Conservation (phyloP, 176 grass and related monocot species). For the Tuctoria greenei region DNA sequence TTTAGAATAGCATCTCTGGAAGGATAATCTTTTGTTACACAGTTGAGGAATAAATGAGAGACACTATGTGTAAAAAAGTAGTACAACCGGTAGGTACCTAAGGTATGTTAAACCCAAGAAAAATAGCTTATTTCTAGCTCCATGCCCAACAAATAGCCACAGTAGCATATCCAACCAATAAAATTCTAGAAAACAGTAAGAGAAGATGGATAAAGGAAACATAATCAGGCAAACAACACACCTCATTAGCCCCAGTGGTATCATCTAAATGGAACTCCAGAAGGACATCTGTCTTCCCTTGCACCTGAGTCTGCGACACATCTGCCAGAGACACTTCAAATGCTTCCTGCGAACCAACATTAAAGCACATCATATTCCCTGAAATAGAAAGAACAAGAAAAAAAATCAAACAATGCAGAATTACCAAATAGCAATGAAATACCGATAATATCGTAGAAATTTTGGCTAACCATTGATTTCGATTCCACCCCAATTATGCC, state of each 20-base stretch:
- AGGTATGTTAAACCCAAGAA: neutral
- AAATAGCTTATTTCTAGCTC: neutral
- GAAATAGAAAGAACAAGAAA: conserved; percentile 33
- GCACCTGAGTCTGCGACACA: conserved; percentile 85
- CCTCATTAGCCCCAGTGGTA: conserved; percentile 93
- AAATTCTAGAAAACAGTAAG: conserved; percentile 21
- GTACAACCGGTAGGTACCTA: neutral
- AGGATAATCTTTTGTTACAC: conserved; percentile 5
- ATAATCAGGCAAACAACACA: conserved; percentile 23
- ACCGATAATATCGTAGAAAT: conserved; percentile 24
- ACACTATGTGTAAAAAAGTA: conserved; percentile 1
- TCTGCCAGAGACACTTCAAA: conserved; percentile 95
- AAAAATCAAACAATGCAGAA: conserved; percentile 14
- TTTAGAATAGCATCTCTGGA: neutral
- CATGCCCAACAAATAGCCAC: neutral
- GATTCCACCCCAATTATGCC: conserved; percentile 84
- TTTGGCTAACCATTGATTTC: conserved; percentile 72
- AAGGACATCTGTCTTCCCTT: conserved; percentile 93
- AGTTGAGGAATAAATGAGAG: conserved; percentile 3
- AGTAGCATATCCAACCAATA: conserved; percentile 6
- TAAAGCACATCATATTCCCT: conserved; percentile 89
- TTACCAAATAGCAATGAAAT: neutral
- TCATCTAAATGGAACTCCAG: conserved; percentile 98
- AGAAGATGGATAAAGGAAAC: conserved; percentile 2
- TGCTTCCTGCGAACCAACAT: conserved; percentile 78